Base-by-base conservation (phyloP, 2,329 filamentous ascomycete genomes). In the Nigrograna mackinnonii region DNA sequence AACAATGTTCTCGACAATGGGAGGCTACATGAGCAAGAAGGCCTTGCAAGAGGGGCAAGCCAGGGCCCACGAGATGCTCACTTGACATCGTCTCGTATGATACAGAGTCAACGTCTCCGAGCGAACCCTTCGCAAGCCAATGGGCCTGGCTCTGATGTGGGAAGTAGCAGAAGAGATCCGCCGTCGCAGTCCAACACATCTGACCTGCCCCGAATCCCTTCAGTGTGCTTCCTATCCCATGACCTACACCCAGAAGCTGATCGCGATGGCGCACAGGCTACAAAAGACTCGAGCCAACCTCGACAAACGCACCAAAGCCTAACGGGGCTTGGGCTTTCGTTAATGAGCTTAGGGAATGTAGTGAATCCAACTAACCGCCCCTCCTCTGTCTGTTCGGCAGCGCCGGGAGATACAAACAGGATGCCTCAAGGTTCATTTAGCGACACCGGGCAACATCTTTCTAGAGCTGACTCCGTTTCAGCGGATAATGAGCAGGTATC, bases 201-300 rank as follows among this genome's bases (percentile, higher is more conserved):
- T 47, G 62, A 58, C 21, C 50, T 69, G 22, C 66, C 66, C 35
- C 58, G 58, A 42, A 49, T 69, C 30, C 67, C 67, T 33, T 68
- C 66, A 6, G 52, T 68, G 44, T 69, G 67, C 52, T 54, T 66
- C 41, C 51, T 68, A 39, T 66, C 66, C 43, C 54, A 62, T 48
- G 63, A 67, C 44, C 52, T 54, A 39, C 58, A 52, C 41, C 54
- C 58, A 50, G 48, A 50, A 37, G 39, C 57, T 52, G 50, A 60
- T 50, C 44, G 33, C 35, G 44, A 52, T n/a, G n/a, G n/a, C n/a
- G n/a, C n/a, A n/a, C n/a, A n/a, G n/a, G n/a, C n/a, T n/a, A n/a
- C n/a, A n/a, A n/a, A n/a, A n/a, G n/a, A n/a, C n/a, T n/a, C n/a
- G n/a, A n/a, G n/a, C 41, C 50, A 55, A 44, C 46, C 37, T 32